These are phyloP conservation scores for Cephalotrichum gorgonifer DNA, from an alignment of 2,329 filamentous ascomycete species.

Conservation along the genomic window DNA sequence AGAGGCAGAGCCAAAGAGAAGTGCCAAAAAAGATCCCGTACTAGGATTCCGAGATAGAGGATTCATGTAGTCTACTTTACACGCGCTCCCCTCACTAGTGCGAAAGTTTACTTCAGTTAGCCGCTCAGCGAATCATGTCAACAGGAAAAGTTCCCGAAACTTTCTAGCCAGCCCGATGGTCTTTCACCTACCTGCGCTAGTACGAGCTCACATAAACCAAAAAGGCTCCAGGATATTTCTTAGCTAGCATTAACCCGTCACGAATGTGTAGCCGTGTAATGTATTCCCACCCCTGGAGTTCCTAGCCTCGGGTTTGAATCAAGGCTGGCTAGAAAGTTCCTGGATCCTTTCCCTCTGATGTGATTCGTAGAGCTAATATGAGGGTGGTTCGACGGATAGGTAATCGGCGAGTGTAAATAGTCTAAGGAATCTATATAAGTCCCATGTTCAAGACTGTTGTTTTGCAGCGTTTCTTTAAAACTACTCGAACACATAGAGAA, in stretches of 20 bases:
- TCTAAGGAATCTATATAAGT: not conserved
- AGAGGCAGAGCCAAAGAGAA: not conserved
- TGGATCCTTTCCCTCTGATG: not conserved
- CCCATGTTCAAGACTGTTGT: not conserved
- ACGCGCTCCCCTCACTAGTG: not conserved
- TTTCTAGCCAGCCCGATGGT: not conserved
- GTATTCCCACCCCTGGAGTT: too few relatives aligned
- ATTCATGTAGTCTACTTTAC: not conserved
- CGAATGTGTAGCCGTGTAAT: too few relatives aligned
- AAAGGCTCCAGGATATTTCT: too few relatives aligned
- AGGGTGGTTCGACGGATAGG: too few relatives aligned
- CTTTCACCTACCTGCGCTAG: too few relatives aligned
- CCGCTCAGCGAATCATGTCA: not conserved
- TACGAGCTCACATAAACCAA: too few relatives aligned
- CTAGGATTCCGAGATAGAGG: too few relatives aligned
- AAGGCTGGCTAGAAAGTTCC: too few relatives aligned
- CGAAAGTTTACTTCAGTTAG: not conserved
- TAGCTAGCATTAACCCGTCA: too few relatives aligned
- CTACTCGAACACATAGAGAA: too few relatives aligned
- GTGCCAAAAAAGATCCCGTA: not conserved
- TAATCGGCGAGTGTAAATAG: not conserved
- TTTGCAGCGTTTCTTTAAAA: not conserved
- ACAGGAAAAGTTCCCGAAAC: not conserved
- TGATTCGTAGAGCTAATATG: not conserved
- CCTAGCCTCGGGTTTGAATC: too few relatives aligned